These are phyloP conservation scores for Diospyros lotus DNA, from an alignment of 148 eudicot genomes.

Conservation along the genomic window DNA sequence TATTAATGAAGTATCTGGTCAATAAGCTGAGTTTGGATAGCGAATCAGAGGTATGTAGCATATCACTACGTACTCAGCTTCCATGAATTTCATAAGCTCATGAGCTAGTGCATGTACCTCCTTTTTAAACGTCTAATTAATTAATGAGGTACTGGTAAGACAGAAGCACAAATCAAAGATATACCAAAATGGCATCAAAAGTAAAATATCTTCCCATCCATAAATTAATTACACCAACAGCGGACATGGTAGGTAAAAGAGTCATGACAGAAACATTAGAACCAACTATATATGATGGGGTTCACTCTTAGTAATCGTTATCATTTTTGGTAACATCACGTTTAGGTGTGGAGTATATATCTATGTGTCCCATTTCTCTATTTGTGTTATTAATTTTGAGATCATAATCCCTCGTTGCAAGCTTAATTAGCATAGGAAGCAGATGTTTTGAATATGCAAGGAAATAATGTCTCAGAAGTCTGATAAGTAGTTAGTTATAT, in stretches of 20 bases:
- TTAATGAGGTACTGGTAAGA: not conserved
- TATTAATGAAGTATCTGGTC: slow-evolving; percentile 73
- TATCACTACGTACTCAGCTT: not conserved
- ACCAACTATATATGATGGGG: slow-evolving; percentile 11
- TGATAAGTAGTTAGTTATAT: not conserved
- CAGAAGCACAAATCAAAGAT: not conserved
- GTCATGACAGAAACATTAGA: slow-evolving; percentile 28
- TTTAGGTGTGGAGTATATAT: slow-evolving; percentile 37
- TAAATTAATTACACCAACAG: not conserved
- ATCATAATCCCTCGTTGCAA: not conserved
- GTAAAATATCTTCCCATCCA: not conserved
- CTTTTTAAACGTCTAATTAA: not conserved
- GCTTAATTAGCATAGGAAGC: not conserved
- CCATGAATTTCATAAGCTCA: not conserved
- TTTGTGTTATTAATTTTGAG: slow-evolving; percentile 10
- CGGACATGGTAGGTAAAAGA: slow-evolving; percentile 21
- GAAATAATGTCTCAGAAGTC: not conserved
- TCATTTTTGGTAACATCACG: slow-evolving; percentile 13
- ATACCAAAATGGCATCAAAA: not conserved
- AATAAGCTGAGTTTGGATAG: slow-evolving; percentile 70
- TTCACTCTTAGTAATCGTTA: slow-evolving; percentile 4
- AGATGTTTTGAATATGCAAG: slow-evolving; percentile 11
- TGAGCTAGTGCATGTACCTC: not conserved
- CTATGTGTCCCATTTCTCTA: slow-evolving; percentile 15
- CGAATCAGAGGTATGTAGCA: slow-evolving; percentile 71